These are phyloP conservation scores for Leishmania lainsoni DNA, from an alignment of 208 protist genomes.

Conservation along the genomic window DNA sequence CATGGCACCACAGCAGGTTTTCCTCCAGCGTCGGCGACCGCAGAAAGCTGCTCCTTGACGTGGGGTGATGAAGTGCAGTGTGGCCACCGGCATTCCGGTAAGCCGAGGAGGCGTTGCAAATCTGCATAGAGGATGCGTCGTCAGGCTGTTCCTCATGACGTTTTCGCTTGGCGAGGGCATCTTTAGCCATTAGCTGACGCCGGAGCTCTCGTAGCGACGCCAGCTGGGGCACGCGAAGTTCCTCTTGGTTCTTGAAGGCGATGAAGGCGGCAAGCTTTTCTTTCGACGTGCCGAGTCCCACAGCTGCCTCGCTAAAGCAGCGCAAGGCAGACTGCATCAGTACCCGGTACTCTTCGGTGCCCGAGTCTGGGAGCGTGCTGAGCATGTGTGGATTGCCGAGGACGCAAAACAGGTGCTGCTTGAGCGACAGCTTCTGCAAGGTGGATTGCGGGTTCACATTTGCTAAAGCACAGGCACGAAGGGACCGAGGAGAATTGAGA, in stretches of 20 bases:
- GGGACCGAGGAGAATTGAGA: conserved; percentile 69
- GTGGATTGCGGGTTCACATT: conserved; percentile 28
- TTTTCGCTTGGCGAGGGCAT: conserved; percentile 16
- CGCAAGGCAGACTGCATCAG: conserved; percentile 47
- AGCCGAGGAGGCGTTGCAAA: background rate
- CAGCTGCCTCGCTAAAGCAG: conserved; percentile 44
- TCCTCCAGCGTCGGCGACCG: background rate
- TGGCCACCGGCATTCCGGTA: background rate
- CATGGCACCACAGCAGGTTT: background rate
- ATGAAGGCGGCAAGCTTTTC: conserved; percentile 69
- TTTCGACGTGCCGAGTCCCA: conserved; percentile 57
- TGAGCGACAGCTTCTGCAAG: conserved; percentile 55
- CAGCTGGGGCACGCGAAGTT: conserved; percentile 34
- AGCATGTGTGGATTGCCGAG: conserved; percentile 33
- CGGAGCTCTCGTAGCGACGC: conserved; percentile 36
- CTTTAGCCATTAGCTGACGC: conserved; percentile 35
- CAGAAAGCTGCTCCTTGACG: background rate
- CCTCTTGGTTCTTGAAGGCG: conserved; percentile 46
- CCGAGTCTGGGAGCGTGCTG: conserved; percentile 13
- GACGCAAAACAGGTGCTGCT: conserved; percentile 51
- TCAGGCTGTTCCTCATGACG: conserved; percentile 3
- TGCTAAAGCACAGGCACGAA: conserved; percentile 41
- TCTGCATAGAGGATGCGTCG: background rate
- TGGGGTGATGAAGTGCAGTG: no score
- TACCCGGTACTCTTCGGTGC: conserved; percentile 18